Conservation (phyloP, 2,329 filamentous ascomycete genomes). For the Colletotrichum incanum region DNA sequence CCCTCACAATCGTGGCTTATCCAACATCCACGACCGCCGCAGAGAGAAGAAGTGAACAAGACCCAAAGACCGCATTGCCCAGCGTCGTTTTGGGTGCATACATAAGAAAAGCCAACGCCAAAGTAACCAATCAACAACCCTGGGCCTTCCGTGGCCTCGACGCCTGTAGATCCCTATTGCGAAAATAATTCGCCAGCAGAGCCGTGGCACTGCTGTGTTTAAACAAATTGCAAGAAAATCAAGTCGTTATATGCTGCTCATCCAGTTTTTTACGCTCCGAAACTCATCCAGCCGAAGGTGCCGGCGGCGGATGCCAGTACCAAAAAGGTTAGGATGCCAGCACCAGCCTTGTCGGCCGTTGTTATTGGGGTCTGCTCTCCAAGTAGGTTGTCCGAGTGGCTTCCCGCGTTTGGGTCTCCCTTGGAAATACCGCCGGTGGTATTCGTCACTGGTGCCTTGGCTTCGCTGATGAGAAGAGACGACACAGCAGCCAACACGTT, state of each 20-base stretch:
- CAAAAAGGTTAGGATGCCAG: conserved; percentile 64
- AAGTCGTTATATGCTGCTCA: conserved; percentile 32
- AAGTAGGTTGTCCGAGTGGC: conserved; percentile 54
- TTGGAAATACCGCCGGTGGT: conserved; percentile 66
- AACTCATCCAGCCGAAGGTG: conserved; percentile 66
- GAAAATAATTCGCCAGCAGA: conserved; percentile 32
- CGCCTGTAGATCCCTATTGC: conserved; percentile 39
- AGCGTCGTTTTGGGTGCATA: conserved; percentile 32
- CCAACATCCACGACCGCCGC: conserved; percentile 49
- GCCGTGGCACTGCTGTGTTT: conserved; percentile 26
- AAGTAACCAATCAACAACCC: conserved; percentile 43
- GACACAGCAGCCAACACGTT: conserved; percentile 70
- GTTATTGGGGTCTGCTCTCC: conserved; percentile 54
- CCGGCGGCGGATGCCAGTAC: conserved; percentile 57
- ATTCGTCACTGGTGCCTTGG: conserved; percentile 61
- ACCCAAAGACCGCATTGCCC: conserved; percentile 14
- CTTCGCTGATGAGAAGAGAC: conserved; percentile 63
- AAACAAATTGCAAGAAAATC: conserved; percentile 27
- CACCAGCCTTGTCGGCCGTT: conserved; percentile 63
- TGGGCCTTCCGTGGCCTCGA: conserved; percentile 29
- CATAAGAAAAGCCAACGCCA: conserved; percentile 46
- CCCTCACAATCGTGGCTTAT: conserved; percentile 1
- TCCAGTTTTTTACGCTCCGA: conserved; percentile 51
- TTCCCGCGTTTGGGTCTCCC: conserved; percentile 60
- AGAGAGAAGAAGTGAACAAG: conserved; percentile 57